These are phyloP conservation scores for Trichoderma harzianum DNA, from an alignment of 2,329 filamentous ascomycete species.

Conservation along the genomic window DNA sequence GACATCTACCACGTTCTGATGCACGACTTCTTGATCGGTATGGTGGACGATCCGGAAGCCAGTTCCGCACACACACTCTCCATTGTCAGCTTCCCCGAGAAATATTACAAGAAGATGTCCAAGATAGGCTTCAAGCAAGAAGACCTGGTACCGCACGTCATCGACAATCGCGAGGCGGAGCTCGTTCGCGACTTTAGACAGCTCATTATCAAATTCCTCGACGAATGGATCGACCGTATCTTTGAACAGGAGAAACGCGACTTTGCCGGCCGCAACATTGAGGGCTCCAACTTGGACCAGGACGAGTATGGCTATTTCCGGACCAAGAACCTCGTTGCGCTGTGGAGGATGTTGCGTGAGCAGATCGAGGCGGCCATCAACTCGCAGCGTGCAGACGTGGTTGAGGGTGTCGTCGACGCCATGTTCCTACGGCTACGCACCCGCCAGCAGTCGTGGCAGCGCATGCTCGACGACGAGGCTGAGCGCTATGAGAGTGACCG, in stretches of 20 bases:
- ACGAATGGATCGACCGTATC: slow-evolving; percentile 97
- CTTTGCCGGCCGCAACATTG: slow-evolving; percentile 73
- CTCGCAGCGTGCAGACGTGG: slow-evolving; percentile 82
- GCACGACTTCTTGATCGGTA: slow-evolving; percentile 84
- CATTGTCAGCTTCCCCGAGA: slow-evolving; percentile 92
- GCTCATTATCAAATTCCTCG: slow-evolving; percentile 91
- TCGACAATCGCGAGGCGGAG: slow-evolving; percentile 87
- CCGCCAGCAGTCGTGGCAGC: slow-evolving; percentile 82
- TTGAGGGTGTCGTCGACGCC: slow-evolving; percentile 91
- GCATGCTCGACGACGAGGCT: slow-evolving; percentile 82
- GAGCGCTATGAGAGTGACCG: slow-evolving; percentile 62
- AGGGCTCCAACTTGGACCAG: slow-evolving; percentile 72
- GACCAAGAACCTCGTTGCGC: slow-evolving; percentile 85
- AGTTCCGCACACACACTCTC: slow-evolving; percentile 83
- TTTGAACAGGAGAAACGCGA: slow-evolving; percentile 76
- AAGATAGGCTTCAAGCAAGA: slow-evolving; percentile 78
- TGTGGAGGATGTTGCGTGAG: slow-evolving; percentile 97
- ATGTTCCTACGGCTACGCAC: slow-evolving; percentile 86
- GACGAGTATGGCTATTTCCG: slow-evolving; percentile 89
- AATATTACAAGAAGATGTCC: slow-evolving; percentile 94
- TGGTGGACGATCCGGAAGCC: slow-evolving; percentile 81
- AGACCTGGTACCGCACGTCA: slow-evolving; percentile 78
- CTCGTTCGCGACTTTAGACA: slow-evolving; percentile 90
- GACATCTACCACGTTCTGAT: slow-evolving; percentile 90
- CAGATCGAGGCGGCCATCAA: slow-evolving; percentile 82